Evolutionary conservation across 768 basidiomycete species (phyloP), one percentile per base, ranked within the genome.

Genomic region (Rhodotorula graminis): DNA sequence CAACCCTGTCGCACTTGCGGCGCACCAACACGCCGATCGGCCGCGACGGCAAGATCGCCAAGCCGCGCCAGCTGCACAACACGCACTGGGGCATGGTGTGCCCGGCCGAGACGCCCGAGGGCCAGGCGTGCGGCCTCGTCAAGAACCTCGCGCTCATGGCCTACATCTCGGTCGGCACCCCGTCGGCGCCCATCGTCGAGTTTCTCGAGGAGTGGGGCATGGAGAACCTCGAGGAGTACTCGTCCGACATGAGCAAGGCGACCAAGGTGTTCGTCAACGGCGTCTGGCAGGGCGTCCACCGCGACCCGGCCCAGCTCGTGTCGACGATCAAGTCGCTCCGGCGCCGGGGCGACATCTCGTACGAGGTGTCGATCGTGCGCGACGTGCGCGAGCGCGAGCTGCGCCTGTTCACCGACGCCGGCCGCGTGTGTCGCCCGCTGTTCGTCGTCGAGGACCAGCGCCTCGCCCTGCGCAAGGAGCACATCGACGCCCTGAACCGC

Each of bases 31-130:
- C 96, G 0, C 96, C 96, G 4, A 87, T 99, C 61, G 96, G 96
- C 67, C 90, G 96, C 70, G 96, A 98, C 81, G 94, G 94, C 68
- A 99, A 99, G 83, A 98, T 98, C 71, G 96, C 96, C 59, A 98
- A 98, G 81, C 96, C 96, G 68, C 96, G 96, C 78, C 96, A 99
- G 78, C 84, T 99, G 67, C 96, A 99, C 82, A 99, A 99, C 79
- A 97, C 96, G 1, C 96, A 99, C 78, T 99, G 96, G 96, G 96
- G 96, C 50, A 98, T 99, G 96, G 96, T 99, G 29, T 99, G 96
- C 80, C 96, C 96, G 56, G 96, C 96, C 52, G 96, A 99, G 82
- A 99, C 96, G 8, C 96, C 96, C 2, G 96, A 99, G 87, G 96
- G 96, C 59, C 96, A 98, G 81, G 96, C 96, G 72, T 99, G 96